These are phyloP conservation scores for Novakomyces olei DNA, from an alignment of 805 yeast genomes.

Conservation along the genomic window DNA sequence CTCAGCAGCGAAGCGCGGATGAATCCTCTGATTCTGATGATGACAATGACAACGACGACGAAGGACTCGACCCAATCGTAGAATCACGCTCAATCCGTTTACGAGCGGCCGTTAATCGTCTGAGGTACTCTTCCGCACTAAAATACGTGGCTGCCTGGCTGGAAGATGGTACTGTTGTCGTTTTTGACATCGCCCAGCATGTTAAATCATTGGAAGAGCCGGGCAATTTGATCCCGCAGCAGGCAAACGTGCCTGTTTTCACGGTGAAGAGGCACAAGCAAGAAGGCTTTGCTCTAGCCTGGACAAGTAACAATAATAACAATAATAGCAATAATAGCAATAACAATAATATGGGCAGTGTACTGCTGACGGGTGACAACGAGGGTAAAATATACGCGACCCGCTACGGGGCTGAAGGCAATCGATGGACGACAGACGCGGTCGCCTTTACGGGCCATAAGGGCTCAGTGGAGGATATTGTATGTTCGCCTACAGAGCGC, in stretches of 20 bases:
- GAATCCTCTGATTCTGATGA: slow-evolving; percentile 58
- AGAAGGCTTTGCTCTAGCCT: slow-evolving; percentile 94
- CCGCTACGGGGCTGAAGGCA: slow-evolving; percentile 40
- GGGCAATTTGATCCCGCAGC: slow-evolving; percentile 60
- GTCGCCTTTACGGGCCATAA: slow-evolving; percentile 37
- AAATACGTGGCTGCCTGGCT: slow-evolving; percentile 63
- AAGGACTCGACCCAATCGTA: slow-evolving; percentile 43
- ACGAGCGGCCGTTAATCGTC: slow-evolving; percentile 67
- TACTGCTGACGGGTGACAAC: slow-evolving; percentile 71
- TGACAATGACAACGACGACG: slow-evolving; percentile 46
- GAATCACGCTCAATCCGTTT: slow-evolving; percentile 65
- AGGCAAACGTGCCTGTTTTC: slow-evolving; percentile 56
- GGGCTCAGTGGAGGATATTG: slow-evolving; percentile 72
- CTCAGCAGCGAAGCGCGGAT: slow-evolving; percentile 67
- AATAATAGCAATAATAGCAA: too few species aligned
- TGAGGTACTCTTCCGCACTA: slow-evolving; percentile 65
- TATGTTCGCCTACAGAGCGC: slow-evolving; percentile 81
- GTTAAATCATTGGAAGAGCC: slow-evolving; percentile 69
- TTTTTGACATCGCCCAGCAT: slow-evolving; percentile 66
- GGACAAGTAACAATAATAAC: slow-evolving; percentile 69
- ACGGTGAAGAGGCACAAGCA: slow-evolving; percentile 66
- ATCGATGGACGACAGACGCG: slow-evolving; percentile 62
- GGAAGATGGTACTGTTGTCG: slow-evolving; percentile 73
- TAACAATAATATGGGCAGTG: slow-evolving; percentile 37
- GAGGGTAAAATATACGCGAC: slow-evolving; percentile 67